A percentile compares a stretch with the other conserved stretches of the same genome.
Conservation (phyloP, 1,284 basidiomycete genomes). For the Rhodotorula sp. region DNA sequence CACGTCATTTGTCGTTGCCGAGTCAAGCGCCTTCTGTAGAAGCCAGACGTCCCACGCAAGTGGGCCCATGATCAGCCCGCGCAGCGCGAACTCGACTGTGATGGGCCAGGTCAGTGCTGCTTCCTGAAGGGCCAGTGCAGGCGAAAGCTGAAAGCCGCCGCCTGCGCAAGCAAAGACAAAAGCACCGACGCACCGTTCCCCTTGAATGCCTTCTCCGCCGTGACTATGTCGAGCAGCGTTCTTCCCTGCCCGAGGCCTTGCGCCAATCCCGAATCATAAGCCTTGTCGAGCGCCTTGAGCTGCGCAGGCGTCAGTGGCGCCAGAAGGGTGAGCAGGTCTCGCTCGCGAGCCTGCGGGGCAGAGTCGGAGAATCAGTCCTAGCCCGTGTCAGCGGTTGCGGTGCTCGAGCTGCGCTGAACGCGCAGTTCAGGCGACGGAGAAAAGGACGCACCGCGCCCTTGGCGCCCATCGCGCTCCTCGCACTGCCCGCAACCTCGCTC, state of each 20-base stretch:
- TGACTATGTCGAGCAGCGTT: slow-evolving; percentile 20
- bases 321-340: slow-evolving; percentile 7
- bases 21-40: slow-evolving; percentile 27
- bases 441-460: slow-evolving; percentile 9
- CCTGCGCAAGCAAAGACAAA: background rate
- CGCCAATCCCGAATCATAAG: slow-evolving; percentile 2
- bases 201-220: slow-evolving; percentile 25
- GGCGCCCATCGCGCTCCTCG: background rate
- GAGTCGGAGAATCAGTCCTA: background rate
- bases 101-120: too few relatives aligned
- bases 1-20: slow-evolving; percentile 30
- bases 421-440: background rate
- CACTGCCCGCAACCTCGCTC: slow-evolving; percentile 8
- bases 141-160: too few relatives aligned
- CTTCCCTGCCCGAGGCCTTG: slow-evolving; percentile 7
- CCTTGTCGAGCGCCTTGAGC: slow-evolving; percentile 27
- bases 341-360: slow-evolving; percentile 18
- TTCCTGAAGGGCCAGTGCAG: background rate
- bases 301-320: slow-evolving; percentile 23
- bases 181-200: slow-evolving; percentile 23
- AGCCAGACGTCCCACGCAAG: slow-evolving; percentile 37
- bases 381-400: too few relatives aligned
- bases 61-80: slow-evolving; percentile 34
- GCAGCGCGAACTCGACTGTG: slow-evolving; percentile 31
- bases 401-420: too few relatives aligned